phyloP scores from a whole-genome alignment of 306 rosid genomes.

The Castanea sativa region DNA sequence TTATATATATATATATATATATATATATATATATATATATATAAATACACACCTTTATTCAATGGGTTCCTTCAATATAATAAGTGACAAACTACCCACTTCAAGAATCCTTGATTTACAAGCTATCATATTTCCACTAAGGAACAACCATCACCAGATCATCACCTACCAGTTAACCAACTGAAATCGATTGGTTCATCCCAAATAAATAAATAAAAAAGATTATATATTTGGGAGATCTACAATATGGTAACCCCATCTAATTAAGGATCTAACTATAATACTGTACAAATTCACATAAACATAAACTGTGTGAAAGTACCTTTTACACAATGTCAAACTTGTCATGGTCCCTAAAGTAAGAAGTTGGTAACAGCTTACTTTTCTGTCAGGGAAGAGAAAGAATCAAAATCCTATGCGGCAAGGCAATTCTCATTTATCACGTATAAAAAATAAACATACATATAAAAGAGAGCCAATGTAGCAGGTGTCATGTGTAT shows the following conservation, averaged over 20 bases:
- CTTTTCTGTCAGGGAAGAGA: conserved; percentile 28
- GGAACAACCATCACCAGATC: neutral
- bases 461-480: conserved; percentile 12
- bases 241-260: neutral
- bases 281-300: neutral
- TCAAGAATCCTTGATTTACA: neutral
- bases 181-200: neutral
- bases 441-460: neutral
- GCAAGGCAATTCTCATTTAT: neutral
- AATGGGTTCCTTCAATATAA: neutral
- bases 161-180: neutral
- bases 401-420: neutral
- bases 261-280: no score
- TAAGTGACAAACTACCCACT: neutral
- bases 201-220: no score
- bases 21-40: neutral
- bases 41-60: neutral
- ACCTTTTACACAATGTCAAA: conserved; percentile 39
- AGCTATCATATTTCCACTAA: neutral
- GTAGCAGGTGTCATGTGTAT: conserved; percentile 40
- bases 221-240: neutral
- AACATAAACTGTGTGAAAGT: conserved; percentile 1
- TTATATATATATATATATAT: neutral
- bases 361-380: conserved; percentile 46
- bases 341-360: conserved; percentile 39